Percentiles rank a stretch among this genome's conserved stretches.
These are phyloP conservation scores for Tylopilus plumbeoviolaceoides DNA, from an alignment of 768 basidiomycete genomes.

Conservation along the genomic window DNA sequence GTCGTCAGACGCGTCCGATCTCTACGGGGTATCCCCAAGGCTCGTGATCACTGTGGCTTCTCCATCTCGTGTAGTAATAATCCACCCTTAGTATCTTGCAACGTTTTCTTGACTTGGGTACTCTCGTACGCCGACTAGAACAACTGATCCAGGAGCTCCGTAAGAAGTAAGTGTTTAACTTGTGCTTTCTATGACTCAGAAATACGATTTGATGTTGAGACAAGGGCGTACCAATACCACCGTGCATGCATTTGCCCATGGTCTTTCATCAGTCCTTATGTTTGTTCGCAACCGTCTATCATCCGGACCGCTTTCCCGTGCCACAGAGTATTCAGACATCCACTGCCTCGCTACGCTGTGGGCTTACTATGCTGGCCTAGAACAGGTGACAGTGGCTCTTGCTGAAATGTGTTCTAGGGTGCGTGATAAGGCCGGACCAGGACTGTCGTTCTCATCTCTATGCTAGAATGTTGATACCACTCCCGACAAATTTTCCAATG, in stretches of 20 bases:
- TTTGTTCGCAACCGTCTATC: slow-evolving; percentile 48
- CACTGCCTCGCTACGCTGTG: slow-evolving; percentile 41
- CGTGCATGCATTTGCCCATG: slow-evolving; percentile 63
- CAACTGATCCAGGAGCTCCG: slow-evolving; percentile 44
- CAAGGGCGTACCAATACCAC: slow-evolving; percentile 47
- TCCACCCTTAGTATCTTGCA: slow-evolving; percentile 43
- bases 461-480: slow-evolving; percentile 26
- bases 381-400: slow-evolving; percentile 49
- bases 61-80: slow-evolving; percentile 1
- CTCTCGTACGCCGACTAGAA: slow-evolving; percentile 64
- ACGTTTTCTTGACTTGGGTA: slow-evolving; percentile 68
- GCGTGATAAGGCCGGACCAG: slow-evolving; percentile 17
- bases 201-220: slow-evolving; percentile 28
- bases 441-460: slow-evolving; percentile 5
- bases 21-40: slow-evolving; percentile 57
- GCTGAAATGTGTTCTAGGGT: slow-evolving; percentile 60
- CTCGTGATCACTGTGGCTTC: slow-evolving; percentile 22
- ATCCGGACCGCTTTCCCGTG: slow-evolving; percentile 35
- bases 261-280: slow-evolving; percentile 51
- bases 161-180: slow-evolving; percentile 37
- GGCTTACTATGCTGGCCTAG: slow-evolving; percentile 46
- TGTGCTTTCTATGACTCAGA: neutral
- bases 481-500: slow-evolving; percentile 38
- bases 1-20: slow-evolving; percentile 28
- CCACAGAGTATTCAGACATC: slow-evolving; percentile 13